phyloP scores from a whole-genome alignment of 2,329 filamentous ascomycete species.

The Trichophyton benhamiae region DNA sequence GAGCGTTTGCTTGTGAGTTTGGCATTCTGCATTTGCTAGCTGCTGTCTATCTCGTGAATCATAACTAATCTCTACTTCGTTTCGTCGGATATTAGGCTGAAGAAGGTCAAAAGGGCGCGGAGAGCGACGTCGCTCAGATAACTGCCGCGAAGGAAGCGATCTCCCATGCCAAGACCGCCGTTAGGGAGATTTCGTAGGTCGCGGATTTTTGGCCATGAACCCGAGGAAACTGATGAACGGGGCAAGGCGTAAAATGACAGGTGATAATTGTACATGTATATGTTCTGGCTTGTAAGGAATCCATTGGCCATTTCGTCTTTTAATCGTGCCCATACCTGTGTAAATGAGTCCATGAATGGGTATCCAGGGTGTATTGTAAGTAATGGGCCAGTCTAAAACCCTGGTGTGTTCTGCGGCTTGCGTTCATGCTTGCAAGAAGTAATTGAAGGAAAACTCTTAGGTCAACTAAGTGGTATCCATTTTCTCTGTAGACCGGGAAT shows the following conservation, averaged over 20 bases:
- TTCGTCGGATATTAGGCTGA: constrained; percentile 19
- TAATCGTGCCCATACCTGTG: neutral
- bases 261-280: constrained; percentile 1
- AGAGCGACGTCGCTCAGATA: constrained; percentile 31
- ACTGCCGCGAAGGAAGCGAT: constrained; percentile 33
- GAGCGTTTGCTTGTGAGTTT: constrained; percentile 61
- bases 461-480: constrained; percentile 50
- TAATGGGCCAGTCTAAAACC: too few species aligned
- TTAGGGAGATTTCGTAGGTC: constrained; percentile 28
- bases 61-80: neutral
- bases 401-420: neutral
- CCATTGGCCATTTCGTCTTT: neutral
- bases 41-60: neutral
- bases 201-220: neutral
- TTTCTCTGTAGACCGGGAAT: constrained; percentile 40
- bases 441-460: too few species aligned
- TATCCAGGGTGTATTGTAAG: too few species aligned
- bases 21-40: neutral
- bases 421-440: neutral
- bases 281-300: neutral
- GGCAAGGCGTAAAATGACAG: neutral
- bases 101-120: constrained; percentile 29
- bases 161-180: constrained; percentile 27
- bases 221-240: neutral
- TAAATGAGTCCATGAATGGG: too few species aligned